Percentiles rank a stretch among this genome's conserved stretches.
phyloP scores from a whole-genome alignment of 306 rosid genomes.

The Styphnolobium japonicum region DNA sequence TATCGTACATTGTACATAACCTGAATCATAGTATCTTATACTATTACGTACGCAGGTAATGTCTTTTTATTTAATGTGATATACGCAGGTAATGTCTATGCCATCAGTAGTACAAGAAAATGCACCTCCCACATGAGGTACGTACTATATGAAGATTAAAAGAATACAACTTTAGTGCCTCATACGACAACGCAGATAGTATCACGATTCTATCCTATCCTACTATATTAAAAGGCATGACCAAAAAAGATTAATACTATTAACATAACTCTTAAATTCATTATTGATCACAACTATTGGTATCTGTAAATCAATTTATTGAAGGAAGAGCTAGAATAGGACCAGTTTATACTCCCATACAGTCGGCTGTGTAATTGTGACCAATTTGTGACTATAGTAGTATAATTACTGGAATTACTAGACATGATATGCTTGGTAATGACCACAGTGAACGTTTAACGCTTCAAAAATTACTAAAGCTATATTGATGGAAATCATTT shows the following conservation, averaged over 20 bases:
- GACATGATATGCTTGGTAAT: neutral
- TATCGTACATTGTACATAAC: neutral
- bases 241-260: neutral
- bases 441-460: neutral
- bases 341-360: too few relatives aligned
- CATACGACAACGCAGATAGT: neutral
- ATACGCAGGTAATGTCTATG: neutral
- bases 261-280: neutral
- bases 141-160: neutral
- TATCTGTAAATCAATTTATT: too few relatives aligned
- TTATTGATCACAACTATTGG: neutral
- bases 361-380: neutral
- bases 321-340: neutral
- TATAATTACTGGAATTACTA: neutral
- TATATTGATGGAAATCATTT: neutral
- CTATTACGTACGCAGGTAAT: neutral
- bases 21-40: neutral
- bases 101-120: neutral
- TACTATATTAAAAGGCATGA: neutral
- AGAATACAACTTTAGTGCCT: neutral
- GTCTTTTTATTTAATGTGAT: neutral
- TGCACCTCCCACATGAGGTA: neutral
- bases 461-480: neutral
- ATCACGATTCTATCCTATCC: neutral
- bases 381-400: too few relatives aligned